phyloP scores from a whole-genome alignment of 768 basidiomycete species.

The Tricholoma sp. region DNA sequence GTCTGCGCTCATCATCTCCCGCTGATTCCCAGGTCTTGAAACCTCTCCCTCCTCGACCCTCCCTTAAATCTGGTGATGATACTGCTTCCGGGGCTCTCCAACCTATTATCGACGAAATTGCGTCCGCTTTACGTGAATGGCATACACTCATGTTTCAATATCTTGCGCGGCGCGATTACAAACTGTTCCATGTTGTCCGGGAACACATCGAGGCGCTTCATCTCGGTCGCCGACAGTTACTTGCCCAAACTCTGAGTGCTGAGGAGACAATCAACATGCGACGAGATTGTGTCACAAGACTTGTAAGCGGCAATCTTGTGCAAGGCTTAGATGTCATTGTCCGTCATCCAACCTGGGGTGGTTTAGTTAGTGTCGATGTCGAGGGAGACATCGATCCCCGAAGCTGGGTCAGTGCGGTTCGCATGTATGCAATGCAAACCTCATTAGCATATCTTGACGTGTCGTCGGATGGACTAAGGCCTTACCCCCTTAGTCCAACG shows the following conservation, averaged over 20 bases:
- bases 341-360: conserved; percentile 90
- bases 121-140: conserved; percentile 96
- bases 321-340: conserved; percentile 95
- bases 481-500: conserved; percentile 36
- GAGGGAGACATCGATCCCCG: conserved; percentile 76
- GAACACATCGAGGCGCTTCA: conserved; percentile 90
- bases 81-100: conserved; percentile 78
- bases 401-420: conserved; percentile 84
- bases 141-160: conserved; percentile 88
- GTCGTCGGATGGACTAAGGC: conserved; percentile 35
- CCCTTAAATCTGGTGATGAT: conserved; percentile 93
- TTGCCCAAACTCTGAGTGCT: conserved; percentile 79
- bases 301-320: conserved; percentile 86
- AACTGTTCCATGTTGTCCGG: conserved; percentile 78
- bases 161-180: conserved; percentile 84
- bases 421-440: conserved; percentile 90
- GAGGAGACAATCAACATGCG: conserved; percentile 84
- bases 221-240: conserved; percentile 84
- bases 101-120: conserved; percentile 96
- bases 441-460: conserved; percentile 74
- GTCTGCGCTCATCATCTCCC: conserved; percentile 69
- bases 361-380: conserved; percentile 84
- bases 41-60: conserved; percentile 83
- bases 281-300: conserved; percentile 79
- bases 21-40: conserved; percentile 62